These are phyloP conservation scores for Bisporella sp. DNA, from an alignment of 2,329 filamentous ascomycete genomes.

Conservation along the genomic window DNA sequence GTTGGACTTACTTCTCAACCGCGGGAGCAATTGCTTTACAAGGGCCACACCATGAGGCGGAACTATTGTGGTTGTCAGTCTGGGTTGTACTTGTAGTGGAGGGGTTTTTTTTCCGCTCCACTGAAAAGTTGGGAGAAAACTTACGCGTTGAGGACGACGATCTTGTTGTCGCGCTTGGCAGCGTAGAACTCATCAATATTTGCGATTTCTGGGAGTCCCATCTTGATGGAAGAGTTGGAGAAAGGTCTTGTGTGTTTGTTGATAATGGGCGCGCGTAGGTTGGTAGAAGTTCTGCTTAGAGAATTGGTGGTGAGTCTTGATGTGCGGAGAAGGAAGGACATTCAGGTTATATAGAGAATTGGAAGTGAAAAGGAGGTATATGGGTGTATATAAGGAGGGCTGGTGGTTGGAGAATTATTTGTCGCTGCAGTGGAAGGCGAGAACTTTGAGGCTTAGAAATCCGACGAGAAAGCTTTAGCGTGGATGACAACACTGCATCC, in stretches of 20 bases:
- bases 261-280: neutral
- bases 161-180: slow-evolving; percentile 45
- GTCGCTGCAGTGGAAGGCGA: neutral
- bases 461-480: too few species aligned
- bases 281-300: neutral
- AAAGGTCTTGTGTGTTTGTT: slow-evolving; percentile 18
- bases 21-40: slow-evolving; percentile 86
- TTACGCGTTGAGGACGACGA: slow-evolving; percentile 72
- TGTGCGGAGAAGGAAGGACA: slow-evolving; percentile 14
- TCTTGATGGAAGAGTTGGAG: slow-evolving; percentile 33
- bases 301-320: slow-evolving; percentile 9
- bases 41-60: slow-evolving; percentile 87
- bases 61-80: slow-evolving; percentile 26
- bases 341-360: neutral
- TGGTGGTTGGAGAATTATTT: neutral
- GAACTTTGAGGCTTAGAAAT: too few species aligned
- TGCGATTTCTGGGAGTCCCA: slow-evolving; percentile 38
- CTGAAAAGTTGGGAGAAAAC: neutral
- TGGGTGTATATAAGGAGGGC: neutral
- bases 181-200: slow-evolving; percentile 49
- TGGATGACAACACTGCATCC: too few species aligned
- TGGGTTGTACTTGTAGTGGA: too few species aligned
- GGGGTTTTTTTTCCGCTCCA: too few species aligned
- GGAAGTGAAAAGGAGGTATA: neutral
- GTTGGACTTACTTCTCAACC: slow-evolving; percentile 51